These are phyloP conservation scores for Pythium plurisporium DNA, from an alignment of 352 stramenopile genomes.

Conservation along the genomic window DNA sequence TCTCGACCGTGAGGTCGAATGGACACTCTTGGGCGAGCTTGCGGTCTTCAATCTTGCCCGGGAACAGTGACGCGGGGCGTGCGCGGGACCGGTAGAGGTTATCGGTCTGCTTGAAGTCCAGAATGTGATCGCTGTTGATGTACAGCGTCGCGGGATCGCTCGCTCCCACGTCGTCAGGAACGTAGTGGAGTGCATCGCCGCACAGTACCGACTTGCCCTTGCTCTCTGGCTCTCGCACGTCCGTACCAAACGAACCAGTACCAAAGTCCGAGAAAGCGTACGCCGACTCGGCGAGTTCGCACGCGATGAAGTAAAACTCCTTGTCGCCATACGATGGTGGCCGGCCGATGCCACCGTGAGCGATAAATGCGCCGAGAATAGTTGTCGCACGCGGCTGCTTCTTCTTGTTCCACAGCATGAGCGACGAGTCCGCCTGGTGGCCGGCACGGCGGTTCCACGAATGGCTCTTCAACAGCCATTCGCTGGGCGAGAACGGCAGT, in stretches of 20 bases:
- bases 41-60: constrained; percentile 7
- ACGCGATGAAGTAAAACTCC: constrained; percentile 70
- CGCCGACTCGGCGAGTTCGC: constrained; percentile 56
- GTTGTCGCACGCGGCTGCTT: constrained; percentile 56
- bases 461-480: constrained; percentile 51
- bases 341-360: constrained; percentile 17
- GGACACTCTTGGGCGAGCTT: constrained; percentile 15
- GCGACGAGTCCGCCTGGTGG: constrained; percentile 73
- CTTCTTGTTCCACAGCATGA: constrained; percentile 72
- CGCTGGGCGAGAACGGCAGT: constrained; percentile 33
- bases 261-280: constrained; percentile 70
- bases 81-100: constrained; percentile 5
- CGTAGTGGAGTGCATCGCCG: constrained; percentile 55
- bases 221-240: constrained; percentile 29
- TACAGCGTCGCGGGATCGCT: constrained; percentile 36
- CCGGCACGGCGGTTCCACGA: constrained; percentile 63
- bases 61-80: constrained; percentile 10
- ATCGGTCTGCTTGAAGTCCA: constrained; percentile 5
- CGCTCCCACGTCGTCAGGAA: constrained; percentile 19
- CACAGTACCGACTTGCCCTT: constrained; percentile 37
- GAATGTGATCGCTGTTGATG: constrained; percentile 65
- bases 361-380: constrained; percentile 55
- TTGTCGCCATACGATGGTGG: constrained; percentile 71
- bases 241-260: constrained; percentile 42
- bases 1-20: constrained; percentile 12